Conservation (phyloP, 1,284 basidiomycete species). For the Mycosarcoma mackinlayi region DNA sequence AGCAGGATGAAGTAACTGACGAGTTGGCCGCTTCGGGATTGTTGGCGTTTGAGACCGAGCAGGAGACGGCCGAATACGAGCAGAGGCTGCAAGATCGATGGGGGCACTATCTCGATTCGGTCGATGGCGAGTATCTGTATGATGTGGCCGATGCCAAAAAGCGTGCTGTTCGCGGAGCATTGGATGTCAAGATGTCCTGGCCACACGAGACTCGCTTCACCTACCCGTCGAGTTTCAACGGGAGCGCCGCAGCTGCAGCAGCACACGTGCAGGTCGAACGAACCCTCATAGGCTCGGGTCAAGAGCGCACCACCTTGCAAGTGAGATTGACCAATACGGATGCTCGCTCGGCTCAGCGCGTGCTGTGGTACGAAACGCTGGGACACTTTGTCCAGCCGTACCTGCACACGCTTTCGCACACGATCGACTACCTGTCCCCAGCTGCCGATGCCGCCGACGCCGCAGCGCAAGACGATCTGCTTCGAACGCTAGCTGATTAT, state of each 20-base stretch:
- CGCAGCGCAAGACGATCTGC: slow-evolving; percentile 26
- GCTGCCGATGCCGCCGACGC: neutral
- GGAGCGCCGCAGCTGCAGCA: too few species aligned
- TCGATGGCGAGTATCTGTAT: slow-evolving; percentile 38
- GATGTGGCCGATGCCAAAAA: neutral
- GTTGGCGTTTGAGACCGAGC: slow-evolving; percentile 23
- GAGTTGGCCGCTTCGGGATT: slow-evolving; percentile 23
- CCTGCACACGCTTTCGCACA: slow-evolving; percentile 79
- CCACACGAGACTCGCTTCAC: slow-evolving; percentile 69
- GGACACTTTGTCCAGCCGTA: slow-evolving; percentile 92
- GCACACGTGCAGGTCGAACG: slow-evolving; percentile 75
- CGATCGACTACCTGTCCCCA: slow-evolving; percentile 29
- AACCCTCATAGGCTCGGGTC: slow-evolving; percentile 79
- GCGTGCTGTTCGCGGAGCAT: neutral
- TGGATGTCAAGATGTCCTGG: slow-evolving; percentile 68
- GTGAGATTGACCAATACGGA: slow-evolving; percentile 78
- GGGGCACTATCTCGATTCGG: slow-evolving; percentile 18
- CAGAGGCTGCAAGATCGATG: slow-evolving; percentile 17
- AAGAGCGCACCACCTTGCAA: slow-evolving; percentile 79
- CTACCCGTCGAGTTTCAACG: slow-evolving; percentile 57
- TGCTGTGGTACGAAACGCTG: slow-evolving; percentile 87
- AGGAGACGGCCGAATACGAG: slow-evolving; percentile 31
- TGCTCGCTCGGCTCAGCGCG: slow-evolving; percentile 70
- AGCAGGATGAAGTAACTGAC: slow-evolving; percentile 37
- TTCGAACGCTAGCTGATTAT: slow-evolving; percentile 50